Percentiles rank a stretch among this genome's conserved stretches.
phyloP scores from a whole-genome alignment of 176 grass and related monocot genomes.

The Carex parvula region DNA sequence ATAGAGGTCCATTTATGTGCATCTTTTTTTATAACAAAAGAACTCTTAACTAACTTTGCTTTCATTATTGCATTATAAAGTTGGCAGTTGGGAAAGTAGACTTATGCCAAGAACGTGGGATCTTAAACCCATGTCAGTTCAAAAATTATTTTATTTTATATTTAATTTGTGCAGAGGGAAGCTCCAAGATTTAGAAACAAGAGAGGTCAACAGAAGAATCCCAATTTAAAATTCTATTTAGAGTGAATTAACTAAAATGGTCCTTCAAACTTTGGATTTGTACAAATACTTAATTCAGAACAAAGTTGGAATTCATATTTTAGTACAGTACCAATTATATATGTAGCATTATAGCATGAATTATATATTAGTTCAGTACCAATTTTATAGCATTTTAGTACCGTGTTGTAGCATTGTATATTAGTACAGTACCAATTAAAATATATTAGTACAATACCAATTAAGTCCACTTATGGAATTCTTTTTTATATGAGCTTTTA shows the following conservation, averaged over 20 bases:
- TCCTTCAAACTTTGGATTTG: slow-evolving; percentile 10
- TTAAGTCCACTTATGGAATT: background rate
- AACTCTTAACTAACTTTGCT: slow-evolving; percentile 22
- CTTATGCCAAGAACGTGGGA: slow-evolving; percentile 32
- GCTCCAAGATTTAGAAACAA: slow-evolving; percentile 17
- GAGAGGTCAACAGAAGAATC: slow-evolving; percentile 24
- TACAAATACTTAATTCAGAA: background rate
- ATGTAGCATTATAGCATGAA: too few species aligned
- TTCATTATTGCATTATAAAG: slow-evolving; percentile 26
- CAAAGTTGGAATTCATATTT: too few species aligned
- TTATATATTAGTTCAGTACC: too few species aligned
- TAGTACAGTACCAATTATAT: too few species aligned
- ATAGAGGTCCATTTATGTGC: background rate
- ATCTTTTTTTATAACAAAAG: slow-evolving; percentile 17
- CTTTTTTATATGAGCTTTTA: background rate
- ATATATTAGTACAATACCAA: background rate
- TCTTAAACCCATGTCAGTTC: slow-evolving; percentile 16
- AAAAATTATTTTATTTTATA: background rate
- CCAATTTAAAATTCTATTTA: background rate
- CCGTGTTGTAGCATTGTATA: too few species aligned
- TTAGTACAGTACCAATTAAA: too few species aligned
- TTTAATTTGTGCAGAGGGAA: background rate
- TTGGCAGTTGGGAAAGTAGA: slow-evolving; percentile 15
- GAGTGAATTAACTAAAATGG: background rate
- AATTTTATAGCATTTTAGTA: too few species aligned